phyloP scores from a whole-genome alignment of 108 stramenopile species.

The Parietichytrium sp. region DNA sequence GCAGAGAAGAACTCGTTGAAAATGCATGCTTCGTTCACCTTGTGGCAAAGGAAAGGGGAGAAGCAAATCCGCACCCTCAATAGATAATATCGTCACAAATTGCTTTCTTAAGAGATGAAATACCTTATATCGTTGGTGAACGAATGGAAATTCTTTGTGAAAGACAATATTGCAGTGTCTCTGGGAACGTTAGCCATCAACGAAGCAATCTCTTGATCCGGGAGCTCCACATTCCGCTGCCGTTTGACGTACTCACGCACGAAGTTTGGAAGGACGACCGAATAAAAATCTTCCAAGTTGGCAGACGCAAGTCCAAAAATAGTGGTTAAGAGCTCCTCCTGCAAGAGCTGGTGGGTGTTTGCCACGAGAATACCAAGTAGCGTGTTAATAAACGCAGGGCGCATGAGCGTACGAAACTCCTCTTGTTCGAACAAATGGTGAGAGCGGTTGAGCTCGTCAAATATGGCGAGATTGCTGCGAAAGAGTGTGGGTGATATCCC shows the following conservation, averaged over 20 bases:
- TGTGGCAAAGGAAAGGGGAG: too few relatives aligned
- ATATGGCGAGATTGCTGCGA: conserved; percentile 8
- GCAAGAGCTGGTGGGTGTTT: neutral
- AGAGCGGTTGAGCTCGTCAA: neutral
- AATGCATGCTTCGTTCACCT: too few relatives aligned
- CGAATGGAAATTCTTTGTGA: too few relatives aligned
- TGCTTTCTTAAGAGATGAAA: too few relatives aligned
- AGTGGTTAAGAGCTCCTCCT: neutral
- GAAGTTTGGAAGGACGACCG: neutral
- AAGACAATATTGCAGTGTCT: too few relatives aligned
- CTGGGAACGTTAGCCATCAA: too few relatives aligned
- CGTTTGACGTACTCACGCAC: neutral
- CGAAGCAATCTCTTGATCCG: too few relatives aligned
- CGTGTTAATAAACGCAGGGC: neutral
- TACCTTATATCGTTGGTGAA: too few relatives aligned
- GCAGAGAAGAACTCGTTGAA: too few relatives aligned
- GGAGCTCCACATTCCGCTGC: too few relatives aligned
- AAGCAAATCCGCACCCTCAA: too few relatives aligned
- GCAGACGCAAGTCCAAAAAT: neutral
- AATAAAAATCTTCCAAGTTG: neutral
- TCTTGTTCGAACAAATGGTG: neutral
- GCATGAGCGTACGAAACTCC: neutral
- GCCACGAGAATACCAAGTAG: neutral
- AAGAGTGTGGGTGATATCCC: neutral
- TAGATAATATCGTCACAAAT: too few relatives aligned